Conservation (phyloP, 805 yeast genomes). For the Limtongia smithiae region DNA sequence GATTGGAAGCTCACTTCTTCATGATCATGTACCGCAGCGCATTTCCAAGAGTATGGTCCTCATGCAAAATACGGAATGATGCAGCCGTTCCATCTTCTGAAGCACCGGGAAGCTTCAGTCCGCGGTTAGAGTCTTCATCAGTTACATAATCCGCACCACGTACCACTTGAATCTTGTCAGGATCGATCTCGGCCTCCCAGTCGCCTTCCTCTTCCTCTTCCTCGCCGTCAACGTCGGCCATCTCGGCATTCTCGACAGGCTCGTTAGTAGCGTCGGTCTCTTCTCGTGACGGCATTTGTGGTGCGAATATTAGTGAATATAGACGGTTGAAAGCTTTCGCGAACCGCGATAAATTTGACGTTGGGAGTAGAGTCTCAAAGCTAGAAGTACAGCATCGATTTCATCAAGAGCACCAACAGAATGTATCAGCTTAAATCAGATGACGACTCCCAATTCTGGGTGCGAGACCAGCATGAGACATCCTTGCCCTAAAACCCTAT, state of each 20-base stretch:
- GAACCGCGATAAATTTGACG: too few relatives aligned
- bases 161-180: conserved; percentile 36
- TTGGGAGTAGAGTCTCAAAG: too few relatives aligned
- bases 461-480: too few relatives aligned
- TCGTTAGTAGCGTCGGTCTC: too few relatives aligned
- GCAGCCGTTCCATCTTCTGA: conserved; percentile 93
- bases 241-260: conserved; percentile 10
- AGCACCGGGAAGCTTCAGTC: conserved; percentile 66
- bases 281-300: too few relatives aligned
- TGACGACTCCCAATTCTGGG: too few relatives aligned
- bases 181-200: conserved; percentile 27
- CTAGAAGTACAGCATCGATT: too few relatives aligned
- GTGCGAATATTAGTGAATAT: too few relatives aligned
- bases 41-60: conserved; percentile 95
- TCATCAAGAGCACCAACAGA: too few relatives aligned
- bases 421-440: too few relatives aligned
- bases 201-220: conserved; percentile 4
- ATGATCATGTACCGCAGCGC: conserved; percentile 89
- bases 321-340: too few relatives aligned
- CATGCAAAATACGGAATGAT: conserved; percentile 86
- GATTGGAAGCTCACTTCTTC: conserved; percentile 57
- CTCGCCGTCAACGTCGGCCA: conserved; percentile 8
- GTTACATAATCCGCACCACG: conserved; percentile 4
- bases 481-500: too few relatives aligned
- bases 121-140: neutral